Evolutionary conservation across 2,329 filamentous ascomycete genomes (phyloP).

Genomic region (Fusarium bulbicola): DNA sequence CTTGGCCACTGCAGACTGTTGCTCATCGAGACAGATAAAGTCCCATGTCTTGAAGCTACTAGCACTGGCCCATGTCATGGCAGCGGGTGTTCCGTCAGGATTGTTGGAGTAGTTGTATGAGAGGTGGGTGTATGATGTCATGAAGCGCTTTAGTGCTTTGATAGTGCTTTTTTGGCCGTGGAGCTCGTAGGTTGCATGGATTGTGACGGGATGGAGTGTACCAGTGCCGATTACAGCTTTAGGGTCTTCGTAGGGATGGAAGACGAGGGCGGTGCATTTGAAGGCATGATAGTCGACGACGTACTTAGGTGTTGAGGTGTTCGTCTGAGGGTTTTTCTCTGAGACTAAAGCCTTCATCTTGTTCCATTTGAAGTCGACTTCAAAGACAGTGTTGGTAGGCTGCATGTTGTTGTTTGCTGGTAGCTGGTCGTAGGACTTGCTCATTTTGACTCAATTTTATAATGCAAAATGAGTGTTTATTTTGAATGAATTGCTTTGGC

Average conservation of each 20-base stretch:
- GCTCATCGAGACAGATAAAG: constrained; percentile 35
- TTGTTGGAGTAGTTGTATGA: constrained; percentile 28
- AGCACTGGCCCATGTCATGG: constrained; percentile 34
- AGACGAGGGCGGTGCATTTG: constrained; percentile 15
- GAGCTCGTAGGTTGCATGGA: constrained; percentile 35
- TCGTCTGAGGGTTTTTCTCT: not conserved
- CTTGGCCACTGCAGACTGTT: constrained; percentile 31
- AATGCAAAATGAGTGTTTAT: not conserved
- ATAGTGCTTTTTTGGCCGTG: constrained; percentile 31
- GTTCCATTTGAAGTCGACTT: constrained; percentile 33
- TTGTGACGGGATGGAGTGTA: constrained; percentile 31
- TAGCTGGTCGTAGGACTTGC: not conserved
- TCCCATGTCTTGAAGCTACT: constrained; percentile 36
- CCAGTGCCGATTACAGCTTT: constrained; percentile 13
- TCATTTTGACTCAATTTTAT: not conserved
- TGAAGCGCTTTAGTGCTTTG: constrained; percentile 31
- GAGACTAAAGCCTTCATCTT: constrained; percentile 22
- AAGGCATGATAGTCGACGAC: constrained; percentile 22
- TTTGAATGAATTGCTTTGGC: not conserved
- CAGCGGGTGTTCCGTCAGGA: not conserved
- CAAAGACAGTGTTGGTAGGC: not conserved
- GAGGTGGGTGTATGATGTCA: constrained; percentile 36
- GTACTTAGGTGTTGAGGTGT: constrained; percentile 20
- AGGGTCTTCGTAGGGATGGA: constrained; percentile 12
- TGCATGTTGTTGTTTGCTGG: not conserved